Percentiles rank a stretch among this genome's conserved stretches.
These are phyloP conservation scores for Carex sylvatica DNA, from an alignment of 202 grass and related monocot genomes.

Conservation along the genomic window DNA sequence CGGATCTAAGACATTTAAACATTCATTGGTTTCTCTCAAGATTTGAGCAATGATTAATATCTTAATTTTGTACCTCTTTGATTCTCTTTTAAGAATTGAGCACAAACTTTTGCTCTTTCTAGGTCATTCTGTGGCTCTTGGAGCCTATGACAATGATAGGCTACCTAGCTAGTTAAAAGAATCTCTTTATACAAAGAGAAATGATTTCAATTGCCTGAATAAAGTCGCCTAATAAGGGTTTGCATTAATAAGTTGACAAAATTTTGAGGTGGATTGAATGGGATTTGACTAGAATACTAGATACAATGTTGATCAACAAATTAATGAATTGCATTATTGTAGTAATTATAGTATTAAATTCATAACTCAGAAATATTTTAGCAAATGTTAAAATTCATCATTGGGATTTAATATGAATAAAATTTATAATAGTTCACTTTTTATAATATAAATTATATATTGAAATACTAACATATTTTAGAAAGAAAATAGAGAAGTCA, in stretches of 20 bases:
- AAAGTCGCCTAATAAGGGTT: neutral
- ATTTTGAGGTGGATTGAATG: neutral
- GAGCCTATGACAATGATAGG: neutral
- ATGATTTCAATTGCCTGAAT: neutral
- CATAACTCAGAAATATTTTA: neutral
- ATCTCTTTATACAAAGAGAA: neutral
- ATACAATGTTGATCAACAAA: neutral
- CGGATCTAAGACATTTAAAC: neutral
- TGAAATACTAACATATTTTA: neutral
- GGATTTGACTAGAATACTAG: neutral
- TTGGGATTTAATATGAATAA: neutral
- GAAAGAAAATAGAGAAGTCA: neutral
- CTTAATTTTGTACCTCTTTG: neutral
- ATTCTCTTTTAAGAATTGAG: neutral
- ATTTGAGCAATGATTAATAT: constrained; percentile 23
- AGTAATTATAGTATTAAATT: neutral
- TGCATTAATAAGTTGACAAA: neutral
- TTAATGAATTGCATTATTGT: neutral
- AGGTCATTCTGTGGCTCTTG: neutral
- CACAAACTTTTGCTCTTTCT: too few species aligned
- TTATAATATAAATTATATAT: neutral
- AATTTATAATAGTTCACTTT: neutral
- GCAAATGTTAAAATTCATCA: neutral
- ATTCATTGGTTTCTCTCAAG: constrained; percentile 4
- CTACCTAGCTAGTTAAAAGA: neutral